Base-by-base conservation (phyloP, 2,329 filamentous ascomycete species). In the Colletotrichum zoysiae region DNA sequence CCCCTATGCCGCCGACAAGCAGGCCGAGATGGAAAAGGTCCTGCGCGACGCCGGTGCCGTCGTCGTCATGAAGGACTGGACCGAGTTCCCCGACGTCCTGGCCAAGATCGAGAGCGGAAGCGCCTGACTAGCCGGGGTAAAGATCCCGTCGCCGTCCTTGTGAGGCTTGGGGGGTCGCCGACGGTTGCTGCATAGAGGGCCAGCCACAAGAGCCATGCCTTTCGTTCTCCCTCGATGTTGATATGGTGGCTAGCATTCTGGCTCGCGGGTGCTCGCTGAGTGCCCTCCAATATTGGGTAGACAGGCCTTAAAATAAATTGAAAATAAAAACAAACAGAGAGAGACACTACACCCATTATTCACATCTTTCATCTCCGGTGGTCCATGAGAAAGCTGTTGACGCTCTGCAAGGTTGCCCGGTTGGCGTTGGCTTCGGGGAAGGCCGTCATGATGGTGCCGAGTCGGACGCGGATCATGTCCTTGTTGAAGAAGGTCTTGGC, bases 301-400 rank as follows among this genome's bases (percentile, higher is more conserved):
- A 63, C 59, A 38, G 48, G 35, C 55, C 16, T 16, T 33, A 35
- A 7, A 57, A 38, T 20, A 14, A 56, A 30, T 30, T 30, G 30
- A 30, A 44, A 5, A n/a, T n/a, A n/a, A 18, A 11, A 63, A 20
- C 3, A 56, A 7, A 26, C 5, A 65, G 1, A 38, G 8, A 26
- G 51, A 33, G 33, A 57, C 9, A 38, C 5, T 61, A 48, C 9
- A 48, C 9, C n/a, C 46, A 23, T 48, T 12, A 0, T 23, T 48
- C 44, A 46, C n/a, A 20, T 9, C 38, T 23, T 40, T 79, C 70
- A 81, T 67, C 75, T 81, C 57, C 78, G 78, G 81, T 82, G 85
- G 68, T 87, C 87, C 90, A 98, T 95, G 63, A 98, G 82, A 77
- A 94, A 97, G 67, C 93, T 93, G 81, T 98, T 98, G 6, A 98